Conservation (phyloP, 2,329 filamentous ascomycete genomes). For the Arthrobotrys sinensis region DNA sequence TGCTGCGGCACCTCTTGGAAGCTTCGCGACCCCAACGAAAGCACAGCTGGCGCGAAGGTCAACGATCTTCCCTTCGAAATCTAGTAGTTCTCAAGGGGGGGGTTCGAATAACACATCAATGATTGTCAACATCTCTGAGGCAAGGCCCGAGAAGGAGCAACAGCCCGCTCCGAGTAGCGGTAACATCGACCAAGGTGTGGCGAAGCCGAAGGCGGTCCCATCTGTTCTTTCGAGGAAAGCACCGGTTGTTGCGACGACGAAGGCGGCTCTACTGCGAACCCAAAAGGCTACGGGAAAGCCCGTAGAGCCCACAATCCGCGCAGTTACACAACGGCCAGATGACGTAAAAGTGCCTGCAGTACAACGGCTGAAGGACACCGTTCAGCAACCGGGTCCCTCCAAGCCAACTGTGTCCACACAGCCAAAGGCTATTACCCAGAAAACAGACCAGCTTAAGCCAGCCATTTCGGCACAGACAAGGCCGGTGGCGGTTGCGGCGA, state of each 20-base stretch:
- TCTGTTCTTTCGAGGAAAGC: slow-evolving; percentile 37
- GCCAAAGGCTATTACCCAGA: not conserved
- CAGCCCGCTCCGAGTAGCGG: not conserved
- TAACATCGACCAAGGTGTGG: not conserved
- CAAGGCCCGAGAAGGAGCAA: slow-evolving; percentile 1
- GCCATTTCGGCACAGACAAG: not conserved
- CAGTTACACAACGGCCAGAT: not conserved
- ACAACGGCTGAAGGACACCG: not conserved
- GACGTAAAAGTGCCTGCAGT: not conserved
- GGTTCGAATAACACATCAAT: slow-evolving; percentile 15
- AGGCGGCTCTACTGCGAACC: slow-evolving; percentile 39
- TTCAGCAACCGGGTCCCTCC: not conserved
- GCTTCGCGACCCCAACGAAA: slow-evolving; percentile 49
- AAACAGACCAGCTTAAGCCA: not conserved
- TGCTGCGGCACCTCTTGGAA: slow-evolving; percentile 13
- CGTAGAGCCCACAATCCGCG: not conserved
- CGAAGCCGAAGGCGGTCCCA: slow-evolving; percentile 1
- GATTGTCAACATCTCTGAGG: slow-evolving; percentile 30
- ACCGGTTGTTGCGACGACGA: slow-evolving; percentile 46
- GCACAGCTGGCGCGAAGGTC: slow-evolving; percentile 36
- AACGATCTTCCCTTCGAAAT: slow-evolving; percentile 6
- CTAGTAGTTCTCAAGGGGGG: slow-evolving; percentile 8
- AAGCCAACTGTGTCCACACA: not conserved
- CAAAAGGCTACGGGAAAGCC: slow-evolving; percentile 40
- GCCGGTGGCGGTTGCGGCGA: not conserved